A percentile compares a stretch with the other conserved stretches of the same genome.
phyloP scores from a whole-genome alignment of 768 basidiomycete species.

The Naganishia vaughanmartiniae region DNA sequence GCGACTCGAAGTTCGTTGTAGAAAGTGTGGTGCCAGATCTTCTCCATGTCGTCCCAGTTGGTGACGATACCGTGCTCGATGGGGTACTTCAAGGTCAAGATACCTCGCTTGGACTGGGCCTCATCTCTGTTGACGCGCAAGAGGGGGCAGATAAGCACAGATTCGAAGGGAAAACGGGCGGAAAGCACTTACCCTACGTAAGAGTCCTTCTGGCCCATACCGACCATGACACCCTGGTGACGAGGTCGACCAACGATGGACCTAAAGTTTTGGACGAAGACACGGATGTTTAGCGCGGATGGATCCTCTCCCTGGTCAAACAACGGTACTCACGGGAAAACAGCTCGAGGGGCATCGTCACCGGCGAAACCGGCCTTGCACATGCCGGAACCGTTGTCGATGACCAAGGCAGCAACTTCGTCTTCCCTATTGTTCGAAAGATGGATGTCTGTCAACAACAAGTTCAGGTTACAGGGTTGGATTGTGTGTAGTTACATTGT shows the following conservation, averaged over 20 bases:
- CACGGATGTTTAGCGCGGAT: not conserved
- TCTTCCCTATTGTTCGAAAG: not conserved
- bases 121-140: constrained; percentile 63
- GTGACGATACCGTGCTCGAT: constrained; percentile 93
- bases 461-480: not conserved
- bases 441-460: not conserved
- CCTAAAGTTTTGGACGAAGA: constrained; percentile 34
- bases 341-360: constrained; percentile 86
- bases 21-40: constrained; percentile 97
- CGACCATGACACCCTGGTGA: constrained; percentile 94
- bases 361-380: constrained; percentile 93
- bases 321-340: constrained; percentile 75
- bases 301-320: not conserved
- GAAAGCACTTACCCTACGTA: constrained; percentile 71
- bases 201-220: constrained; percentile 94
- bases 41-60: constrained; percentile 99
- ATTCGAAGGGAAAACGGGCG: not conserved
- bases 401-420: constrained; percentile 47
- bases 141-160: not conserved
- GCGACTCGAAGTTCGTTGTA: constrained; percentile 93
- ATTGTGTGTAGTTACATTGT: constrained; percentile 13
- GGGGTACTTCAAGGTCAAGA: constrained; percentile 87
- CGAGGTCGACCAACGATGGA: constrained; percentile 93
- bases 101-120: constrained; percentile 91
- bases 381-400: constrained; percentile 76